Base-by-base conservation (phyloP, 2,329 filamentous ascomycete species). In the Sarocladium strictum region DNA sequence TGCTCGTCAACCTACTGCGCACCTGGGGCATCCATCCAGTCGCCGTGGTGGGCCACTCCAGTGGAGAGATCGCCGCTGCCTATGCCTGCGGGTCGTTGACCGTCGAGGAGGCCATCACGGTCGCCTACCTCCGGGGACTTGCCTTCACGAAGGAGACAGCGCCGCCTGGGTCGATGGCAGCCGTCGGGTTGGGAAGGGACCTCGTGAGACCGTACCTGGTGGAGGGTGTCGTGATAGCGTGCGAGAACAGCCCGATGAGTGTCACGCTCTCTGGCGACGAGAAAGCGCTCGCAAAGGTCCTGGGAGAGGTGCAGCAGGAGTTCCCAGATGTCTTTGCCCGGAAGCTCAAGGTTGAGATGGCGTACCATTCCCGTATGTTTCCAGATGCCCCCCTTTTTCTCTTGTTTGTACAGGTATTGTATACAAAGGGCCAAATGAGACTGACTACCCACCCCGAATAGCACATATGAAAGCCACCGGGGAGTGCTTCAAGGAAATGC, bases 31-130 rank as follows among this genome's bases (percentile, higher is more conserved):
- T 75, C 23, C 35, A 32, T 5, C 67, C 69, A 1, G 47, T 58
- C 11, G 65, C 62, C 1, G 66, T 69, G 2, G 65, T 70, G 3
- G 75, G 74, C 1, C 75, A 77, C 55, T 74, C 70, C 0, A 66
- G 62, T 2, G 75, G 75, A 1, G 75, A 77, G 56, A 73, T 76
- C 32, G 73, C 68, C 0, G 75, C 73, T 1, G 73, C 74, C 0
- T 76, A 76, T 47, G 70, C 72, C 1, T 63, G 67, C 0, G 71
- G 73, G 1, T 56, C 60, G 1, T 55, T 77, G 3, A 63, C 68
- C 0, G 59, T 64, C 1, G 56, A 64, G 15, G 66, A 69, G 3
- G 72, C 74, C 7, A 69, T 75, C 50, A 62, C 61, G 2, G 59
- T 67, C 0, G 71, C 73, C 0, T 76, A 70, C 55, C 69, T 70